Evolutionary conservation across 2,329 filamentous ascomycete genomes (phyloP).

Genomic region (Aspergillus puulaauensis): DNA sequence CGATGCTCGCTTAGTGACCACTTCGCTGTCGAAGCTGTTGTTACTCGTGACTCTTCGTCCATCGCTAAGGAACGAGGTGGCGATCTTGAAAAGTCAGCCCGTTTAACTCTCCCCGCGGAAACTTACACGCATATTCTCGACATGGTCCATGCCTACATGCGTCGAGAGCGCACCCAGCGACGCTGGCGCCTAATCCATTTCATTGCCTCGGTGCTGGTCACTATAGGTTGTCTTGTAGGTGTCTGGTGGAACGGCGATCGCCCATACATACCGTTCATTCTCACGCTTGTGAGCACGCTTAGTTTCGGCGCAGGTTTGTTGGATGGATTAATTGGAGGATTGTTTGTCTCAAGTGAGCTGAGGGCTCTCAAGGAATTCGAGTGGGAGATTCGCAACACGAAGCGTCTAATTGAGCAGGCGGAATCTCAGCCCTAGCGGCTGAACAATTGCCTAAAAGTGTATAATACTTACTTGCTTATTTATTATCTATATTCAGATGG

Average conservation of each 20-base stretch:
- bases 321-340: conserved; percentile 79
- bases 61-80: not conserved
- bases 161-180: conserved; percentile 70
- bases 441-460: not conserved
- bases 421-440: not conserved
- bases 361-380: conserved; percentile 85
- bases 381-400: conserved; percentile 79
- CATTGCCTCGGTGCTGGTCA: conserved; percentile 62
- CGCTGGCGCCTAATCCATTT: conserved; percentile 74
- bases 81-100: conserved; percentile 4
- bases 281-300: conserved; percentile 78
- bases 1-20: conserved; percentile 90
- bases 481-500: not conserved
- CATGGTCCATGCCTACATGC: conserved; percentile 67
- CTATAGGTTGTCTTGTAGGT: conserved; percentile 72
- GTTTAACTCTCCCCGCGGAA: conserved; percentile 42
- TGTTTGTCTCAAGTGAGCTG: conserved; percentile 85
- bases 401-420: not conserved
- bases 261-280: conserved; percentile 75
- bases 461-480: not conserved
- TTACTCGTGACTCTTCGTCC: conserved; percentile 48
- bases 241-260: conserved; percentile 73
- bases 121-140: conserved; percentile 72
- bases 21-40: conserved; percentile 82
- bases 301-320: conserved; percentile 73